Percentiles rank a stretch among this genome's conserved stretches.
Evolutionary conservation across 1,284 basidiomycete species (phyloP).

Genomic region (Puccinia hordei): DNA sequence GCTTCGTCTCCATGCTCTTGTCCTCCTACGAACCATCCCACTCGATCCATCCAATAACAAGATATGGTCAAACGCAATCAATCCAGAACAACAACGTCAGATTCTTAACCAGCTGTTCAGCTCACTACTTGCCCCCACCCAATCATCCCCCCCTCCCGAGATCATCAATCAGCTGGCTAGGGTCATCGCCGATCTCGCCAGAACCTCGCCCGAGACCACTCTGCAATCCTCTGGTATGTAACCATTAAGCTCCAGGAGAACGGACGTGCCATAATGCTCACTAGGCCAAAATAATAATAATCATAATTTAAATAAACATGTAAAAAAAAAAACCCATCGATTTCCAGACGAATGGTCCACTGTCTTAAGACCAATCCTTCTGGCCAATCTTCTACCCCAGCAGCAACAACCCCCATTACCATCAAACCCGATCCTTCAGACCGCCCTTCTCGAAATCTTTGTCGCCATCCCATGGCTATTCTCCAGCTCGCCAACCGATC

Average conservation of each 20-base stretch:
- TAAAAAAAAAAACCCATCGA: too few species aligned
- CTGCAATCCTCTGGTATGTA: not conserved
- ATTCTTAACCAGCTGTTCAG: constrained; percentile 24
- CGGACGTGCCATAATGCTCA: not conserved
- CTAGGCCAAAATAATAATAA: not conserved
- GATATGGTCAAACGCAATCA: not conserved
- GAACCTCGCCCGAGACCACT: not conserved
- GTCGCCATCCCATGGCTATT: constrained; percentile 27
- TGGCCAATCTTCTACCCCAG: constrained; percentile 19
- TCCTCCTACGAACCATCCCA: constrained; percentile 28
- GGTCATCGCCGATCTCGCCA: constrained; percentile 8
- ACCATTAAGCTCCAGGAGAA: not conserved
- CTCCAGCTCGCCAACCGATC: constrained; percentile 21
- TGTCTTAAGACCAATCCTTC: constrained; percentile 19
- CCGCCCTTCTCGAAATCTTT: constrained; percentile 31
- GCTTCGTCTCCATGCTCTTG: constrained; percentile 21
- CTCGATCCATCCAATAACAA: not conserved
- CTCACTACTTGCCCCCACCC: not conserved
- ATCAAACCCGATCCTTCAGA: constrained; percentile 26
- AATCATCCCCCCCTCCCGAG: not conserved
- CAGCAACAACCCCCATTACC: constrained; percentile 8
- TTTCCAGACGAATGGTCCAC: constrained; percentile 22
- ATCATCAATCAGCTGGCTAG: constrained; percentile 1
- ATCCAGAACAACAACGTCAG: constrained; percentile 4
- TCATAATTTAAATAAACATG: too few species aligned